Evolutionary conservation across 2,329 filamentous ascomycete genomes (phyloP).

Genomic region (Aspergillus aculeatinus): DNA sequence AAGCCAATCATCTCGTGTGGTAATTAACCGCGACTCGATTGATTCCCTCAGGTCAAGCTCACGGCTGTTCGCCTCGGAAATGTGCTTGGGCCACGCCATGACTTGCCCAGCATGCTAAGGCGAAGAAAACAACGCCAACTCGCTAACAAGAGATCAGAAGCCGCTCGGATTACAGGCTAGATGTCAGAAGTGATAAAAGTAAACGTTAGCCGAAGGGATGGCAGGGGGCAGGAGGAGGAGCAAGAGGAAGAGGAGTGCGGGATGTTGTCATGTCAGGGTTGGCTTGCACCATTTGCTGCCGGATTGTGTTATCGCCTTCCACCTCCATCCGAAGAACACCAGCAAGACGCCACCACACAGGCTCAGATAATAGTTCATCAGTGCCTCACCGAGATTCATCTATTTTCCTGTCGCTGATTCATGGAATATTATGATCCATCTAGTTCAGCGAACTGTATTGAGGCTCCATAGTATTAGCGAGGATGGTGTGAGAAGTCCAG

Average conservation of each 20-base stretch:
- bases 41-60: not conserved
- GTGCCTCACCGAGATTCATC: not conserved
- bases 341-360: not conserved
- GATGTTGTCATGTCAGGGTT: not conserved
- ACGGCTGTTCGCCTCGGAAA: not conserved
- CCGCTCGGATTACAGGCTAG: not conserved
- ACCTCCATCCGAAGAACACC: not conserved
- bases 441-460: not conserved
- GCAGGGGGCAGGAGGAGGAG: not conserved
- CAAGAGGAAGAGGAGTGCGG: not conserved
- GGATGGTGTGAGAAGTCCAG: not conserved
- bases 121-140: not conserved
- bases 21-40: not conserved
- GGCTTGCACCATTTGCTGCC: not conserved
- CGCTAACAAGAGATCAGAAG: not conserved
- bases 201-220: not conserved
- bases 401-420: not conserved
- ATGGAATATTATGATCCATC: not conserved
- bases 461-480: not conserved
- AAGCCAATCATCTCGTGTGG: not conserved
- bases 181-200: no score
- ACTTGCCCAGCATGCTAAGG: not conserved
- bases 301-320: not conserved
- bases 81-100: not conserved
- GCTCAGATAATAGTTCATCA: not conserved